Percentiles rank a stretch among this genome's conserved stretches.
phyloP scores from a whole-genome alignment of 2,329 filamentous ascomycete species.

The Cytospora paraplurivora region DNA sequence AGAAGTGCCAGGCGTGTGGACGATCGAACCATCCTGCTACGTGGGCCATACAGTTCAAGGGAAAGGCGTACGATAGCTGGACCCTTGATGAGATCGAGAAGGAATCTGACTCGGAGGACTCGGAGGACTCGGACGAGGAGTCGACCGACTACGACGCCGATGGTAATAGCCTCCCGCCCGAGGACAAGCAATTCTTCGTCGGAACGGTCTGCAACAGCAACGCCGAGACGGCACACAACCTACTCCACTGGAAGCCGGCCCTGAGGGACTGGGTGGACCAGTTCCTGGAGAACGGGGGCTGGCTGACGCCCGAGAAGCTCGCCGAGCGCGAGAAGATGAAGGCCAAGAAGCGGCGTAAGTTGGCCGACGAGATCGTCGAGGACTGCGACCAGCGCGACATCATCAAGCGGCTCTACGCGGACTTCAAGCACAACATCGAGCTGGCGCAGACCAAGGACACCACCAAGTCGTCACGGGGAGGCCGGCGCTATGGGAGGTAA shows the following conservation, averaged over 20 bases:
- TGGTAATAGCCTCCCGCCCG: slow-evolving; percentile 40
- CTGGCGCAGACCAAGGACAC: slow-evolving; percentile 52
- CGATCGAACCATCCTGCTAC: slow-evolving; percentile 68
- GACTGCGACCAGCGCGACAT: slow-evolving; percentile 62
- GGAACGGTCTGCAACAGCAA: slow-evolving; percentile 48
- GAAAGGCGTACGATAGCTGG: slow-evolving; percentile 65
- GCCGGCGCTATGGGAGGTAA: slow-evolving; percentile 25
- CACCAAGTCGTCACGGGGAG: slow-evolving; percentile 28
- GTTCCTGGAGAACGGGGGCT: slow-evolving; percentile 59
- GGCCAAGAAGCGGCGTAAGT: slow-evolving; percentile 57
- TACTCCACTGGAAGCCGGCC: slow-evolving; percentile 75
- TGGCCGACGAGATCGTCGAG: slow-evolving; percentile 66
- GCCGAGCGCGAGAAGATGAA: slow-evolving; percentile 64
- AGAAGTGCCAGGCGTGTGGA: slow-evolving; percentile 44
- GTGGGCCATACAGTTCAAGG: slow-evolving; percentile 63
- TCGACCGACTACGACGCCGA: slow-evolving; percentile 42
- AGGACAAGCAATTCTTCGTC: slow-evolving; percentile 45
- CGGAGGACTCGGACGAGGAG: slow-evolving; percentile 39
- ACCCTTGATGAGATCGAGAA: slow-evolving; percentile 66
- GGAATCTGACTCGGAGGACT: slow-evolving; percentile 35
- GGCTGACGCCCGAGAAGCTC: slow-evolving; percentile 59
- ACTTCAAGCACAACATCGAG: slow-evolving; percentile 66
- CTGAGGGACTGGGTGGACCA: slow-evolving; percentile 72
- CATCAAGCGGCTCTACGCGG: slow-evolving; percentile 62
- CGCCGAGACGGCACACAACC: slow-evolving; percentile 68